Percentiles rank a stretch among this genome's conserved stretches.
phyloP scores from a whole-genome alignment of 805 yeast species.

The Saturnispora dispora region DNA sequence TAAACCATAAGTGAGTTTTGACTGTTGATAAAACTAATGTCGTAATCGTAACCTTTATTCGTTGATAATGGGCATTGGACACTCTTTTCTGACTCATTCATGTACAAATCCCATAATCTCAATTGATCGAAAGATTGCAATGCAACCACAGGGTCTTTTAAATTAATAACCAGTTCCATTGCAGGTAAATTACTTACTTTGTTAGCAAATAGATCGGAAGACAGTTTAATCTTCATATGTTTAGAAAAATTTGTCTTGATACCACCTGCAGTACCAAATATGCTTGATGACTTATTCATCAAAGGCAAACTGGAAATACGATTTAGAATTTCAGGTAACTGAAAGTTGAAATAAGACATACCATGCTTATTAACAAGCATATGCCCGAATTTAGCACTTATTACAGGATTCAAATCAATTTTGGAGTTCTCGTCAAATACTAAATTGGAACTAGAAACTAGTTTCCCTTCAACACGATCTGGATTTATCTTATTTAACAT shows the following conservation, averaged over 20 bases:
- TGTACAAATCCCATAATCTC: conserved; percentile 15
- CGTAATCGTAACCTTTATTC: conserved; percentile 14
- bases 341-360: conserved; percentile 19
- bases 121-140: conserved; percentile 13
- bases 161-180: conserved; percentile 26
- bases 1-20: conserved; percentile 21
- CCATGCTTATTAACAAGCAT: conserved; percentile 15
- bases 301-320: conserved; percentile 18
- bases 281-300: conserved; percentile 17
- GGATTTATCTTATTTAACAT: neutral
- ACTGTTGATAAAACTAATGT: conserved; percentile 25
- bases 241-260: conserved; percentile 22
- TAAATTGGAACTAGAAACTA: neutral
- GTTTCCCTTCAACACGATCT: neutral
- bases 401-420: conserved; percentile 18
- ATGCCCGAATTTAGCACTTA: conserved; percentile 25
- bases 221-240: conserved; percentile 23
- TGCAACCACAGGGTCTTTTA: conserved; percentile 17
- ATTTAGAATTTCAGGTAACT: conserved; percentile 20
- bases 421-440: conserved; percentile 6
- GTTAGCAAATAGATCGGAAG: conserved; percentile 26
- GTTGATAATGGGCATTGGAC: conserved; percentile 21
- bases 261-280: conserved; percentile 27
- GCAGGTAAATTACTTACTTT: conserved; percentile 20
- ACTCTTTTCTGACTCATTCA: conserved; percentile 23